phyloP scores from a whole-genome alignment of 169 alveolate species.

The Plasmodium reichenowi region DNA sequence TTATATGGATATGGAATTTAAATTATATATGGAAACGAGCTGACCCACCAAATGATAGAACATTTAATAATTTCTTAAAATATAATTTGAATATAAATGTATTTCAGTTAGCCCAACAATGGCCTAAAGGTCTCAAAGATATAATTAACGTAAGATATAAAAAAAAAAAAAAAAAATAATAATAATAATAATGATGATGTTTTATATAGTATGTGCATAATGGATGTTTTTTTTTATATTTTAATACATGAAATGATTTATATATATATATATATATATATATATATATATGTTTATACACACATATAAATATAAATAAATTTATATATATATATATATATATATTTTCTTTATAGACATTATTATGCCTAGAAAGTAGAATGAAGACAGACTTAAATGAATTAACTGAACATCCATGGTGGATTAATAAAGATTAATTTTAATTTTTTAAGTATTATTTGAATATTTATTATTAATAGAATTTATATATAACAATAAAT shows the following conservation, averaged over 20 bases:
- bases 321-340: background rate
- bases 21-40: constrained; percentile 87
- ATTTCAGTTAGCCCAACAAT: constrained; percentile 48
- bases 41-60: constrained; percentile 82
- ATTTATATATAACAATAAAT: too few species aligned
- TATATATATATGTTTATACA: background rate
- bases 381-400: constrained; percentile 55
- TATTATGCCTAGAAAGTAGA: constrained; percentile 26
- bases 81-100: constrained; percentile 47
- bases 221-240: too few species aligned
- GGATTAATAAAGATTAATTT: constrained; percentile 37
- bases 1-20: constrained; percentile 87
- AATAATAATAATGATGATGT: too few species aligned
- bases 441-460: background rate
- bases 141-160: constrained; percentile 30
- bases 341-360: constrained; percentile 14
- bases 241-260: background rate
- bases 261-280: background rate
- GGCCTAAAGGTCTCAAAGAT: constrained; percentile 50
- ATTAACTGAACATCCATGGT: constrained; percentile 63
- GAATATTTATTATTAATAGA: too few species aligned
- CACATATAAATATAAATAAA: background rate
- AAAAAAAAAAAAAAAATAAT: too few species aligned
- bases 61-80: constrained; percentile 64
- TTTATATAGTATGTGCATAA: background rate